Evolutionary conservation across 2,329 filamentous ascomycete genomes (phyloP).

Genomic region (Monilinia polystroma): DNA sequence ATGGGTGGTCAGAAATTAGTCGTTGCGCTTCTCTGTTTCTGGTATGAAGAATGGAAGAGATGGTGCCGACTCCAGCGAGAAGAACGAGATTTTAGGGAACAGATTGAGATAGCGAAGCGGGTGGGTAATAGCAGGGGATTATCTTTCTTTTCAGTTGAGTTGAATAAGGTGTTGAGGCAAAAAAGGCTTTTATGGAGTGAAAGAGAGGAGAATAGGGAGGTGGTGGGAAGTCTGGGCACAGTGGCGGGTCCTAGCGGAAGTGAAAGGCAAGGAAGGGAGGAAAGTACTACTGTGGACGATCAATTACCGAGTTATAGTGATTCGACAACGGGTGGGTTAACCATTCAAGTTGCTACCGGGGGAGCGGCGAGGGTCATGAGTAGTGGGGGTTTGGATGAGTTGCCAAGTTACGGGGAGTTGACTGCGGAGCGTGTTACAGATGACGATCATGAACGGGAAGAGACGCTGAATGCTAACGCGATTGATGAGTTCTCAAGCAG

Average conservation of each 20-base stretch:
- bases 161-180: constrained; percentile 16
- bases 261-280: neutral
- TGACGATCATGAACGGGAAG: neutral
- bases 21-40: constrained; percentile 38
- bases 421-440: neutral
- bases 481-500: neutral
- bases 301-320: constrained; percentile 14
- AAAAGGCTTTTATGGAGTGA: constrained; percentile 24
- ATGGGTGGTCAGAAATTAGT: constrained; percentile 34
- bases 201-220: constrained; percentile 22
- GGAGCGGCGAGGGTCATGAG: neutral
- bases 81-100: constrained; percentile 22
- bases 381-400: constrained; percentile 11
- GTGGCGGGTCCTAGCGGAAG: neutral
- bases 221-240: neutral
- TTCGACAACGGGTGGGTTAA: neutral
- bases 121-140: neutral
- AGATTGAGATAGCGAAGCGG: constrained; percentile 26
- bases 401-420: constrained; percentile 8
- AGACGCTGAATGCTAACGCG: neutral
- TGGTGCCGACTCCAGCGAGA: constrained; percentile 32
- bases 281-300: neutral
- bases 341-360: neutral
- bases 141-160: constrained; percentile 5
- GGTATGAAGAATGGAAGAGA: constrained; percentile 36